Percentiles rank a stretch among this genome's conserved stretches.
These are phyloP conservation scores for Lipomyces sp. DNA, from an alignment of 805 yeast genomes.

Conservation along the genomic window DNA sequence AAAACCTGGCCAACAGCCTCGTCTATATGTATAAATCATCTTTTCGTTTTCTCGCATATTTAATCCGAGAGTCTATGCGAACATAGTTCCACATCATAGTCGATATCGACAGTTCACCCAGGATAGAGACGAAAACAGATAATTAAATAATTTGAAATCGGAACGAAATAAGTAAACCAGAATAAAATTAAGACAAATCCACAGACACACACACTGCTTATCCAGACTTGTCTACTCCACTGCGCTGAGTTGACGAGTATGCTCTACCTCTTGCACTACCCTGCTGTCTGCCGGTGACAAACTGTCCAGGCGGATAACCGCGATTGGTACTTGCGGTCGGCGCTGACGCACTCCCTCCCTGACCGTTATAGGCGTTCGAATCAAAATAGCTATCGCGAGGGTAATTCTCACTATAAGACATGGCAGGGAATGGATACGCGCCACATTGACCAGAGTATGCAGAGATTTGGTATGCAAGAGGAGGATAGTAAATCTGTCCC, in stretches of 20 bases:
- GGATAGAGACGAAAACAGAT: background rate
- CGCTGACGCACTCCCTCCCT: background rate
- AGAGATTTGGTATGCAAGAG: background rate
- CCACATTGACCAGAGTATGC: slow-evolving; percentile 3
- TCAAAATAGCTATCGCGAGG: slow-evolving; percentile 4
- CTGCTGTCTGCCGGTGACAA: background rate
- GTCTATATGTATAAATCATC: background rate
- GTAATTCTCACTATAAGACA: background rate
- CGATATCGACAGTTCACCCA: background rate
- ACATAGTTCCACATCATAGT: background rate
- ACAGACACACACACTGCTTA: background rate
- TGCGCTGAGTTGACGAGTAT: background rate
- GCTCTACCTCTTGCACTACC: slow-evolving; percentile 3
- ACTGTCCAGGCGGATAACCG: background rate
- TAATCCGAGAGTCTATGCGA: background rate
- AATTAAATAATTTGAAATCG: background rate
- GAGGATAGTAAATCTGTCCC: background rate
- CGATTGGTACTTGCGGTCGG: background rate
- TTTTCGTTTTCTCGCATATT: background rate
- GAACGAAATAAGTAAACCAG: background rate
- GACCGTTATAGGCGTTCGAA: background rate
- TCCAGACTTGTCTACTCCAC: background rate
- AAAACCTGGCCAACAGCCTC: background rate
- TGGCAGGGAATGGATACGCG: background rate
- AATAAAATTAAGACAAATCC: background rate